Base-by-base conservation (phyloP, 2,329 filamentous ascomycete species). In the Meredithiella fracta region DNA sequence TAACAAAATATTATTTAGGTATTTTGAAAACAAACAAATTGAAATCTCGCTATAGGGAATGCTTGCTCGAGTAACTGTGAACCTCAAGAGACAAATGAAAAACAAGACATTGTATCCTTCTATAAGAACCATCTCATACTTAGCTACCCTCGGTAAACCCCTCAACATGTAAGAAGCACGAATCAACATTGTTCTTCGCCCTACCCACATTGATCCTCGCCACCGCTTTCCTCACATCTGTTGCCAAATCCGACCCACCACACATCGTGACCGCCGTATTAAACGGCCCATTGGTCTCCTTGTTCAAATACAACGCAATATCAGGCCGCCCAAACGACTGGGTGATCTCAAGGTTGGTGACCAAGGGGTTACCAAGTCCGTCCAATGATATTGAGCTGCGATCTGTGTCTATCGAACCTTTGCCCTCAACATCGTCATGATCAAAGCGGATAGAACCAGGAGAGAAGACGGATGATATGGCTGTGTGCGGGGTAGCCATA, bases 201-300 rank as follows among this genome's bases (percentile, higher is more conserved):
- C 57, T 49, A 15, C 44, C 38, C 20, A 23, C 37, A 54, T 59
- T 54, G 17, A 59, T 56, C 14, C 66, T 67, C 1, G 74, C 73
- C 2, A 82, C 77, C 58, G 70, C 74, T 60, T 77, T 81, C 54
- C 79, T 69, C 11, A 76, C 73, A 53, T 67, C 67, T 1, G 76
- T 69, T 1, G 78, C 76, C 20, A 82, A 66, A 51, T 74, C 74
- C 50, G 71, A 71, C 1, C 78, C 79, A 17, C 77, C 78, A 60
- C 78, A 82, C 0, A 80, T 78, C 64, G 11, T 76, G 68, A 54
- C 81, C 74, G 59, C 79, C 72, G 0, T 65, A 62, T 51, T 71
- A 70, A 2, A 82, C 67, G 60, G 79, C 70, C 0, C 77, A 75
- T 11, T 77, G 66, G 7, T 64, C 63, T 7, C 68, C 67, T 44